Base-by-base conservation (phyloP, 495 filamentous ascomycete species). In the Lasiosphaeria ovina region DNA sequence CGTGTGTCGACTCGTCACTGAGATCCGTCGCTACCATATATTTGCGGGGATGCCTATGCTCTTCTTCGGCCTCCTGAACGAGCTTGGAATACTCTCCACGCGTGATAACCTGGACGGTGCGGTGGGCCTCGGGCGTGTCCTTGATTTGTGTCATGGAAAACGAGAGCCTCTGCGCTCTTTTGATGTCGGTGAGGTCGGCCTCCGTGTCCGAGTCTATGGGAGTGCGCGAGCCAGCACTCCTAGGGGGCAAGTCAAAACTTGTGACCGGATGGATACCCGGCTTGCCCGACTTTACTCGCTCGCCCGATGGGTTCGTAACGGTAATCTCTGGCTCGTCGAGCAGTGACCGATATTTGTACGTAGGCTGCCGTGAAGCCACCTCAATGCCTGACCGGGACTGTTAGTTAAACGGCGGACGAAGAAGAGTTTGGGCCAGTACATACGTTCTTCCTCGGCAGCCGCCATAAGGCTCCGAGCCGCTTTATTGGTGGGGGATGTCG, bases 21-120 rank as follows among this genome's bases (percentile, higher is more conserved):
- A 97, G 74, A 72, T 98, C 94, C 1, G 91, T 96, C 8, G 94
- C 92, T 8, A 97, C 90, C 6, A 98, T 76, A 70, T 97, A 98
- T 55, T 91, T 93, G 9, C 94, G 83, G 50, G 90, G 85, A 10
- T 91, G 84, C 14, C 88, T 83, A 31, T 91, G 87, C 7, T 87
- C 83, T 35, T 93, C 88, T 7, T 88, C 87, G 58, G 91, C 89
- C 53, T 89, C 82, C 58, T 86, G 81, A 48, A 85, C 85, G 65
- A 96, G 85, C 57, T 81, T 82, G 47, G 75, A 70, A 66, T 88
- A 98, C 64, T 97, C 87, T 35, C 94, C 94, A 14, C 94, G 88
- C 51, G 95, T 85, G 57, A 98, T 90, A 34, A 92, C 92, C 6
- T 92, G 88, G 48, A 98, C 85, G 12, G 88, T 88, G 35, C 93